These are phyloP conservation scores for Coemansia reversa DNA, from an alignment of 192 early-diverging fungal species.

Conservation along the genomic window DNA sequence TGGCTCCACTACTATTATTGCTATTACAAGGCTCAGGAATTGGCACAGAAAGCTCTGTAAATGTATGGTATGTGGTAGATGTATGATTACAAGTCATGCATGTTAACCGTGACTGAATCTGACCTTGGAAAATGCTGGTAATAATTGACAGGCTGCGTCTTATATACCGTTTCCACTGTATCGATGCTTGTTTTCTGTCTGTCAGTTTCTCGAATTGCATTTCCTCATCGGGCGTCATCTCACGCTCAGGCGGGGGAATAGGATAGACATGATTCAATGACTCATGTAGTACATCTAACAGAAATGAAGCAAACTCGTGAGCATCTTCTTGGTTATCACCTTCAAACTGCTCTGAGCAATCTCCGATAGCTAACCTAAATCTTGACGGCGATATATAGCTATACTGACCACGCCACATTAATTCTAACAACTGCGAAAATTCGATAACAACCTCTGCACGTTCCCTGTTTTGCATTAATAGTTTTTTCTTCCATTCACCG, in stretches of 20 bases:
- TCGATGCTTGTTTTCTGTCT: slow-evolving; percentile 57
- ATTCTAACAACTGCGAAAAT: slow-evolving; percentile 75
- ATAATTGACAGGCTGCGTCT: slow-evolving; percentile 77
- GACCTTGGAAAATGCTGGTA: slow-evolving; percentile 87
- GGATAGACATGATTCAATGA: slow-evolving; percentile 74
- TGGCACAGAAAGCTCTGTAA: slow-evolving; percentile 89
- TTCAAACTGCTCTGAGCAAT: slow-evolving; percentile 78
- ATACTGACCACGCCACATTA: slow-evolving; percentile 82
- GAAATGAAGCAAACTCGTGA: slow-evolving; percentile 90
- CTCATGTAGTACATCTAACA: slow-evolving; percentile 91
- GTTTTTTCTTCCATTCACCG: slow-evolving; percentile 51
- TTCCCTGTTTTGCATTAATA: slow-evolving; percentile 57
- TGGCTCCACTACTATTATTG: slow-evolving; percentile 27
- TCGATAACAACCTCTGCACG: slow-evolving; percentile 68
- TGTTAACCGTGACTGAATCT: slow-evolving; percentile 48
- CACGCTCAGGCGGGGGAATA: slow-evolving; percentile 47
- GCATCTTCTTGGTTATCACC: slow-evolving; percentile 95
- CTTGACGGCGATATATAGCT: slow-evolving; percentile 72
- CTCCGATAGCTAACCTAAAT: slow-evolving; percentile 74
- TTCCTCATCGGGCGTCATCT: slow-evolving; percentile 47
- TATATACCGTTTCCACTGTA: slow-evolving; percentile 78
- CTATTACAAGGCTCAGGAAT: slow-evolving; percentile 59
- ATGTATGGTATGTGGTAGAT: slow-evolving; percentile 76
- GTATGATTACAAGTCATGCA: slow-evolving; percentile 42
- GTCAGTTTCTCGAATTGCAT: slow-evolving; percentile 68